A percentile compares a stretch with the other conserved stretches of the same genome.
Evolutionary conservation across 371 early-diverging fungal species (phyloP).

Genomic region (Syncephalastrum contaminatum): DNA sequence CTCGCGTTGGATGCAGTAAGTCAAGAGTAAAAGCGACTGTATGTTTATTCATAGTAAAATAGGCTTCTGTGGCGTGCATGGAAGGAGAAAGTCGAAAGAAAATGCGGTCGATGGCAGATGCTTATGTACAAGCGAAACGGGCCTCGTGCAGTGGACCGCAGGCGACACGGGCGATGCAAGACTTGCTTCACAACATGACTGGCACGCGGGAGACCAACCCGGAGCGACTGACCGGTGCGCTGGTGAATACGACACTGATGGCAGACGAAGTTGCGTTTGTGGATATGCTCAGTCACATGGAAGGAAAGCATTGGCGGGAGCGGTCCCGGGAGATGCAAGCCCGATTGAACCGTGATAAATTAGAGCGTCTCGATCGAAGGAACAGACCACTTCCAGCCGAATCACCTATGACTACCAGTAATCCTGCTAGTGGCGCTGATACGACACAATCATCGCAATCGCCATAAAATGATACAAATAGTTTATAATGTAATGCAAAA

Average conservation of each 20-base stretch:
- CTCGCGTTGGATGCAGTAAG: slow-evolving; percentile 9
- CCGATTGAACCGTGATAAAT: too few relatives aligned
- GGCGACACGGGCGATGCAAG: slow-evolving; percentile 3
- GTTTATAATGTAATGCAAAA: too few relatives aligned
- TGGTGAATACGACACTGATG: neutral
- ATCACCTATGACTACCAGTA: too few relatives aligned
- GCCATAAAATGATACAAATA: too few relatives aligned
- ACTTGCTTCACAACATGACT: neutral
- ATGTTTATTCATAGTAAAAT: neutral
- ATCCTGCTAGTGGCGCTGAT: too few relatives aligned
- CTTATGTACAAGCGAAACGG: slow-evolving; percentile 7
- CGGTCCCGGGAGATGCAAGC: neutral
- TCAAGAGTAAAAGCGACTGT: neutral
- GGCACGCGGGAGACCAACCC: neutral
- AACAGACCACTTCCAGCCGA: too few relatives aligned
- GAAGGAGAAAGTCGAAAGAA: neutral
- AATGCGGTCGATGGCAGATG: neutral
- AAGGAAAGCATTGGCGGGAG: neutral
- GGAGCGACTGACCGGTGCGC: neutral
- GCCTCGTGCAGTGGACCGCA: slow-evolving; percentile 1
- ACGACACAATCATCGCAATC: too few relatives aligned
- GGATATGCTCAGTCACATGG: slow-evolving; percentile 1
- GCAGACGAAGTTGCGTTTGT: slow-evolving; percentile 8
- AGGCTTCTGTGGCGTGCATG: neutral
- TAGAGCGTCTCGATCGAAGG: too few relatives aligned